Evolutionary conservation across 306 rosid genomes (phyloP), one percentile per base, ranked within the genome.

Genomic region (Sechiopsis laciniata): DNA sequence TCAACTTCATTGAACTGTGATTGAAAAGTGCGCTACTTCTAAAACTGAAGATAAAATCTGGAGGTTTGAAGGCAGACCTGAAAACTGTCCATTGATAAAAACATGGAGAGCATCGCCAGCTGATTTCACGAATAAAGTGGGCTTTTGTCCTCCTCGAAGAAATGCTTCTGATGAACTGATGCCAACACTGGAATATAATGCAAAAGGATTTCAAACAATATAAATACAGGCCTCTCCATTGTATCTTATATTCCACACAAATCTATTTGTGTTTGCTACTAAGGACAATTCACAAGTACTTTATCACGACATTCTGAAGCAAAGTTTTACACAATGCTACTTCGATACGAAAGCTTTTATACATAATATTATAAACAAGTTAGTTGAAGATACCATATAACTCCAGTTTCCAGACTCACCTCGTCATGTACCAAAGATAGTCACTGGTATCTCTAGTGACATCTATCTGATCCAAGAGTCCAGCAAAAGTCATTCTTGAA

Each of bases 391-490:
- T 19, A 55, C 55, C 55, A 54, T 13, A 22, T 56, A 40, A 6
- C 35, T 73, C 54, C 42, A 42, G 17, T 11, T 55, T 73, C 37
- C 42, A 42, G 17, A 72, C 92, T 80, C 75, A 94, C 99, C 90
- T 91, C 67, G 96, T 94, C 75, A 81, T 89, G 86, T 91, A 94
- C 99, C 99, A 94, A 24, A 94, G 86, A 76, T 94, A 94, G 78
- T 94, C 99, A 80, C 85, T 94, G 11, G 83, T 21, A 59, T 94
- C 98, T 83, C 96, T 86, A 8, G 98, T 94, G 71, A 85, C 84
- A 58, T 80, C 82, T 67, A 94, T 74, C 82, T 94, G 99, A 79
- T 94, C 99, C 72, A 91, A 45, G 74, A 94, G 96, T 78, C 96
- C 97, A 71, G 77, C 52, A 53, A 80, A 75, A 45, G 87, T 83